A percentile compares a stretch with the other conserved stretches of the same genome.
phyloP scores from a whole-genome alignment of 805 yeast genomes.

The Zygosaccharomyces bisporus region DNA sequence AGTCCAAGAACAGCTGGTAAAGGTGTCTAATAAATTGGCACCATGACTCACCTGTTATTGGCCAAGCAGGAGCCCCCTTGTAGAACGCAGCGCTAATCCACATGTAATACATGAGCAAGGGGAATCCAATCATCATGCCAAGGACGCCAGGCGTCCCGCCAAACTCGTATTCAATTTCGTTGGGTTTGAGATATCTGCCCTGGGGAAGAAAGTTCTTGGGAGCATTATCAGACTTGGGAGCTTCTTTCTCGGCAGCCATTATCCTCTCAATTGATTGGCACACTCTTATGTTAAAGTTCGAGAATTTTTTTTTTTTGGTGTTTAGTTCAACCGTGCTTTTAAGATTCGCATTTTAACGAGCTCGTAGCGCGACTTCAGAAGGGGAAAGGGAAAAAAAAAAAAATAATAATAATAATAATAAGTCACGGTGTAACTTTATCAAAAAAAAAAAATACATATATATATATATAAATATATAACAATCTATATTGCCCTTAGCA shows the following conservation, averaged over 20 bases:
- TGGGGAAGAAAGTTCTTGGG: conserved; percentile 31
- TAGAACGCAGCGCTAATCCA: conserved; percentile 87
- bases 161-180: conserved; percentile 75
- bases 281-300: neutral
- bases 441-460: too few relatives aligned
- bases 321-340: too few relatives aligned
- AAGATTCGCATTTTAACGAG: neutral
- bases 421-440: neutral
- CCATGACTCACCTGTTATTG: conserved; percentile 57
- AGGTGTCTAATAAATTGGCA: conserved; percentile 45
- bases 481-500: neutral
- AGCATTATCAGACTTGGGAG: conserved; percentile 2
- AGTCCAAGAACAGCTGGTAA: conserved; percentile 43
- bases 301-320: neutral
- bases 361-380: neutral
- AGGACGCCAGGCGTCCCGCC: conserved; percentile 90
- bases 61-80: conserved; percentile 68
- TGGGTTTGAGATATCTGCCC: conserved; percentile 42
- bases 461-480: too few relatives aligned
- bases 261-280: neutral
- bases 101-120: conserved; percentile 92
- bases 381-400: neutral
- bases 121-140: conserved; percentile 92
- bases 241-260: conserved; percentile 1
- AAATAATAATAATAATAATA: neutral